Evolutionary conservation across 345 rosid genomes (phyloP), one percentile per base, ranked within the genome.

Genomic region (Ceriops decandra): DNA sequence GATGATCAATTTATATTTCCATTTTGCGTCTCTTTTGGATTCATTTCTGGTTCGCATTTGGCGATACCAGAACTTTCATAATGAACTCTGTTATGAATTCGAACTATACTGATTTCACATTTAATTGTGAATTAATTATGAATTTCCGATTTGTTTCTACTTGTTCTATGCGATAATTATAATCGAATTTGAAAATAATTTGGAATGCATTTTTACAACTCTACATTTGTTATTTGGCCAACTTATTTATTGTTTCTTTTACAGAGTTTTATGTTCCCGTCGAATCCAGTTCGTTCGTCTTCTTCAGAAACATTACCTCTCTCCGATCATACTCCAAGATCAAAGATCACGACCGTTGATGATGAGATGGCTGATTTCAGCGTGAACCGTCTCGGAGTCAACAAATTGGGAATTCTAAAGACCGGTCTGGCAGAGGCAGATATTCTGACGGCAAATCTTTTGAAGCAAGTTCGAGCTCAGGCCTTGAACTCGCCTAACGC

Each of bases 381-480:
- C 53, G 16, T 27, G 57, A 69, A 72, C 54, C 35, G 31, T 26
- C 26, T 27, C 31, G 52, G 60, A 30, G 53, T 62, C 38, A 66
- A 52, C 15, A 27, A 63, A 68, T 52, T 30, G 52, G 47, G 26
- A 3, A 42, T 42, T 42, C 49, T 17, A 42, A 3, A 42, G 49
- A 42, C 17, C 59, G 26, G 66, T 53, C 26, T 73, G 2, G 36
- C 63, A n/a, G 85, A 80, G 56, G 63, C 64, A 15, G 81, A 77
- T 17, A 53, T 78, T 6, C 49, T 62, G 21, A 70, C 47, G 28
- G 6, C 30, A 56, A 36, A 47, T 64, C 70, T 73, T 60, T 80
- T 84, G 6, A 63, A 47, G 31, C 47, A 78, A 68, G 83, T 76
- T 52, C 76, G 54, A 64, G 21, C 13, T 17, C 75, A 73, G 69